A percentile compares a stretch with the other conserved stretches of the same genome.
Conservation (phyloP, 352 stramenopile genomes). For the Phytophthora sp. region DNA sequence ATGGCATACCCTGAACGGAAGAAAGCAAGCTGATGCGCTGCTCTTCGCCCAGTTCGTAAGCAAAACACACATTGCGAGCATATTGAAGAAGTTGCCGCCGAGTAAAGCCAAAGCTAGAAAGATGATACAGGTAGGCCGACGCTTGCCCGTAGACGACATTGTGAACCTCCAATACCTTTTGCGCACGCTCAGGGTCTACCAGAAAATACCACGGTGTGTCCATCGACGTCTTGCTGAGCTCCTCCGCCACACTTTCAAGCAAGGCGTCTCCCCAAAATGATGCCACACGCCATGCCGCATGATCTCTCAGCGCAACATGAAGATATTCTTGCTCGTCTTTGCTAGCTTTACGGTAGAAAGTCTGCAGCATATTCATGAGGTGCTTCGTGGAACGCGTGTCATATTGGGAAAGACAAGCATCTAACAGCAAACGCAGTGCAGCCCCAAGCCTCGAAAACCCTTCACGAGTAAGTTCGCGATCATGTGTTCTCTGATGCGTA, state of each 20-base stretch:
- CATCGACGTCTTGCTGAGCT: conserved; percentile 74
- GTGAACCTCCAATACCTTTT: conserved; percentile 79
- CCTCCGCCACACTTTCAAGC: conserved; percentile 75
- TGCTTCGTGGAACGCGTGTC: conserved; percentile 73
- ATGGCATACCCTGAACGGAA: conserved; percentile 52
- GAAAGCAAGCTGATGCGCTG: conserved; percentile 75
- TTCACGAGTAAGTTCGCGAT: conserved; percentile 56
- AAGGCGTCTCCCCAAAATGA: conserved; percentile 80
- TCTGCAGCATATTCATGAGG: conserved; percentile 89
- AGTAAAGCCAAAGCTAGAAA: conserved; percentile 75
- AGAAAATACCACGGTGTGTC: conserved; percentile 77
- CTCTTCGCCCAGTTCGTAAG: conserved; percentile 82
- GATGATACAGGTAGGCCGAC: conserved; percentile 78
- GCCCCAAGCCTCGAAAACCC: conserved; percentile 63
- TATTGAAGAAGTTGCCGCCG: conserved; percentile 74
- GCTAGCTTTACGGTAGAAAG: conserved; percentile 63
- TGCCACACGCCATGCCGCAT: conserved; percentile 70
- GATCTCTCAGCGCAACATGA: conserved; percentile 53
- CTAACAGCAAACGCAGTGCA: conserved; percentile 63
- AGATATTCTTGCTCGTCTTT: conserved; percentile 70
- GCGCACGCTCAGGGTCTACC: conserved; percentile 53
- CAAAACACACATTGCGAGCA: conserved; percentile 76
- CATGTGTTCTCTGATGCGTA: conserved; percentile 70
- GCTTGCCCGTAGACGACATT: conserved; percentile 82
- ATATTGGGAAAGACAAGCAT: conserved; percentile 65